Evolutionary conservation across 805 yeast genomes (phyloP), one percentile per base, ranked within the genome.

Genomic region (Jamesozyma lodderae): DNA sequence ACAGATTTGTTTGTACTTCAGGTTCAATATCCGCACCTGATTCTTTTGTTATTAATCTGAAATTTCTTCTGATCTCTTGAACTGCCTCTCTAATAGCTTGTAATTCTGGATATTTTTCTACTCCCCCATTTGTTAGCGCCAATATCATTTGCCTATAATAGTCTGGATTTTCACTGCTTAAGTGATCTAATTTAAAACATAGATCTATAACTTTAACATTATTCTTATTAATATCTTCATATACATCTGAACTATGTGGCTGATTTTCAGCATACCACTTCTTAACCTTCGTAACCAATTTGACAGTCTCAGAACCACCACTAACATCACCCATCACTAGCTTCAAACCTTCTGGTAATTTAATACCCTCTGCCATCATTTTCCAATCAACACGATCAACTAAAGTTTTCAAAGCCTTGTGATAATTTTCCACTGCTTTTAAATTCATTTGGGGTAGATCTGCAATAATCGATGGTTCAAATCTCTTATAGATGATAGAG

Each of bases 221-320:
- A 22, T 80, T 75, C 1, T 44, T 29, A 48, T 86, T 68, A 32
- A 92, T 67, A 0, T 57, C 54, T 0, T 57, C 52, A 67, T 83
- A 92, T 0, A 86, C 51, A 13, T 57, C 48, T 0, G 53, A 48
- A 19, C 88, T 71, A 28, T 66, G 64, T 4, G 68, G 72, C 1
- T 78, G 76, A 31, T 75, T 57, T 1, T 53, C 55, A 30, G 64
- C 62, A 41, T 73, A 68, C 98, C 98, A 92, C 16, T 60, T 53
- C 36, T 77, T 66, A 1, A 92, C 92, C 48, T 72, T 73, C 1
- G 81, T 67, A 1, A 92, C 97, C 56, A 92, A 67, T 47, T 82
- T 83, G 0, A 97, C 96, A 0, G 98, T 92, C 53, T 87, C 94
- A 0, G 96, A 85, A 0, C 98, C 98, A 13, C 84, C 88, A 15